A percentile compares a stretch with the other conserved stretches of the same genome.
phyloP scores from a whole-genome alignment of 768 basidiomycete genomes.

The Naganishia friedmannii region DNA sequence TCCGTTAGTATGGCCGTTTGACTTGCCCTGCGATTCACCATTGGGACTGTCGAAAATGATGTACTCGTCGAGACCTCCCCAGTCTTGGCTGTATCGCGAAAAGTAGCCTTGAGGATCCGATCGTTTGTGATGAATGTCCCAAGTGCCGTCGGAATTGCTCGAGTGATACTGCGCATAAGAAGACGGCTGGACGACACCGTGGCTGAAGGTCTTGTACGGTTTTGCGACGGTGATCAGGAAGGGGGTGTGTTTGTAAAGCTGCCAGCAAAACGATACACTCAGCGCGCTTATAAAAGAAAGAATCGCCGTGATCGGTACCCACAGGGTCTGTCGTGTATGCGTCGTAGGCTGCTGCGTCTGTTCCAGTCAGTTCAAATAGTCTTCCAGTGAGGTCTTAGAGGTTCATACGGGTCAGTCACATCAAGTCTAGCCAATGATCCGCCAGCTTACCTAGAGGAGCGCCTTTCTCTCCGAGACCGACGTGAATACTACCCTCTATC shows the following conservation, averaged over 20 bases:
- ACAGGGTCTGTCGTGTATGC: conserved; percentile 43
- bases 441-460: conserved; percentile 38
- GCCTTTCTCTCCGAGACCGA: conserved; percentile 47
- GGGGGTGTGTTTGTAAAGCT: conserved; percentile 50
- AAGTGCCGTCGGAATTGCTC: conserved; percentile 42
- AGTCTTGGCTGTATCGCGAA: conserved; percentile 43
- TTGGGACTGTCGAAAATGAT: conserved; percentile 39
- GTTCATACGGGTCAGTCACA: too few relatives aligned
- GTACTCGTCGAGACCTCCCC: conserved; percentile 48
- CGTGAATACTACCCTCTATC: conserved; percentile 33
- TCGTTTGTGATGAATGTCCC: conserved; percentile 43
- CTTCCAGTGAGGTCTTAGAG: conserved; percentile 41
- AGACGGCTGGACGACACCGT: conserved; percentile 20
- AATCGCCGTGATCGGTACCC: neutral
- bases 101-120: conserved; percentile 49
- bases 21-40: neutral
- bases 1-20: neutral
- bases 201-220: neutral
- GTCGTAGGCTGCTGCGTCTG: conserved; percentile 47
- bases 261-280: conserved; percentile 2
- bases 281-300: too few relatives aligned
- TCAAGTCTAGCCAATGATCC: neutral
- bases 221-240: conserved; percentile 41
- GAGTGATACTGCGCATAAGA: conserved; percentile 33
- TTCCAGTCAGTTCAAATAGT: conserved; percentile 38